phyloP scores from a whole-genome alignment of 2,329 filamentous ascomycete genomes.

The Clathrospora elynae region DNA sequence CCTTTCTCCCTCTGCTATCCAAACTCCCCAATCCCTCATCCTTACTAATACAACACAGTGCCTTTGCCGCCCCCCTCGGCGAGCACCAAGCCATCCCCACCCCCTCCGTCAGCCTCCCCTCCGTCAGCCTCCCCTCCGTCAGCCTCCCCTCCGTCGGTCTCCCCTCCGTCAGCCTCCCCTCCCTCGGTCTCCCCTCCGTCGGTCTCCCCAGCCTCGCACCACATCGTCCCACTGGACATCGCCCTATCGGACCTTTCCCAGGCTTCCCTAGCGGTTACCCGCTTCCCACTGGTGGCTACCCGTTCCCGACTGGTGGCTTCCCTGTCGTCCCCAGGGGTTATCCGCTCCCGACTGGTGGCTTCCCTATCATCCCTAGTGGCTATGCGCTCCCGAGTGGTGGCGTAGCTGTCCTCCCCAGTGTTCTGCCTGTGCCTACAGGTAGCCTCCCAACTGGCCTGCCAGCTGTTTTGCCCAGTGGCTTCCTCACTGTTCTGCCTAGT shows the following conservation, averaged over 20 bases:
- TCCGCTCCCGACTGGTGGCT: too few relatives aligned
- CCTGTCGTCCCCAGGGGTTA: neutral
- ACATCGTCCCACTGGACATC: neutral
- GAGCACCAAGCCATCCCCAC: constrained; percentile 8
- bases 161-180: neutral
- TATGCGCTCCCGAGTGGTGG: too few relatives aligned
- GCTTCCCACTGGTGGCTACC: neutral
- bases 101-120: constrained; percentile 5
- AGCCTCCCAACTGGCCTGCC: too few relatives aligned
- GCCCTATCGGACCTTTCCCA: constrained; percentile 10
- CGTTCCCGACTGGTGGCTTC: constrained; percentile 3
- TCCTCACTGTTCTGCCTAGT: too few relatives aligned
- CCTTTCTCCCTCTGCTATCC: neutral
- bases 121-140: constrained; percentile 2
- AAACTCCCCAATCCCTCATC: neutral
- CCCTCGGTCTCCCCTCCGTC: constrained; percentile 3
- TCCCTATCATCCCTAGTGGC: too few relatives aligned
- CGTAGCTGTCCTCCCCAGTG: too few relatives aligned
- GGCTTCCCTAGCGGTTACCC: constrained; percentile 1
- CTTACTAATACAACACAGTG: neutral
- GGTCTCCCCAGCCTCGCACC: constrained; percentile 1
- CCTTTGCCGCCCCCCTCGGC: constrained; percentile 17
- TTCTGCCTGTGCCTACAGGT: neutral
- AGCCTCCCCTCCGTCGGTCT: neutral
- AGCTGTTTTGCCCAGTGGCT: too few relatives aligned